Conservation (phyloP, 495 filamentous ascomycete genomes). For the Penicillium fimorum region DNA sequence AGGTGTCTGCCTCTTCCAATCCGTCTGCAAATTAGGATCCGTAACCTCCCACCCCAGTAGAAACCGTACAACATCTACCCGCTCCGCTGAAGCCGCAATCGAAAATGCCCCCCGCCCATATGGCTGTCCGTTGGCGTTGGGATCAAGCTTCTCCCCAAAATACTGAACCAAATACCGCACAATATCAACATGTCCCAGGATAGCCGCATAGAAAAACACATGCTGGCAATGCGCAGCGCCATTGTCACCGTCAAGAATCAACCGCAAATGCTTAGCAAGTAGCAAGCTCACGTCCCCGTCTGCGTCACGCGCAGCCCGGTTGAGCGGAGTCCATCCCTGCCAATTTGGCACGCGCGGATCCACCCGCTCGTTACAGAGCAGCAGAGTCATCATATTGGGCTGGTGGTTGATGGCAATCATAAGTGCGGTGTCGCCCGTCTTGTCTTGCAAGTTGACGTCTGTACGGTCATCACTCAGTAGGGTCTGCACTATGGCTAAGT, state of each 20-base stretch:
- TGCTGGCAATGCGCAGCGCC: constrained; percentile 21
- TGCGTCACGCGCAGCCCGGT: constrained; percentile 9
- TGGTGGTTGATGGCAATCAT: constrained; percentile 16
- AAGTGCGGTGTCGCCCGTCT: constrained; percentile 21
- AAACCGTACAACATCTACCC: constrained; percentile 18
- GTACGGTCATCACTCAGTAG: constrained; percentile 20
- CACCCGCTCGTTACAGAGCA: constrained; percentile 11
- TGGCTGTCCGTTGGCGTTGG: constrained; percentile 13
- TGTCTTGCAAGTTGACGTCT: constrained; percentile 26
- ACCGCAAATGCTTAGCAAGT: constrained; percentile 22
- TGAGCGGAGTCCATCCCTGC: constrained; percentile 22
- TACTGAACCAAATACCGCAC: constrained; percentile 20
- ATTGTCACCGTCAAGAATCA: constrained; percentile 21
- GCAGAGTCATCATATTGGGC: constrained; percentile 9
- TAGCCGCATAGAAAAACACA: constrained; percentile 28
- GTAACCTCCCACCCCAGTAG: constrained; percentile 22
- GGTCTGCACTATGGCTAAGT: constrained; percentile 27
- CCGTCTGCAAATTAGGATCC: constrained; percentile 24
- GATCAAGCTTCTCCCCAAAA: constrained; percentile 23
- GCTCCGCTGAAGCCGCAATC: constrained; percentile 18
- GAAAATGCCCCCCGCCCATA: constrained; percentile 23
- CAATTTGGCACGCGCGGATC: constrained; percentile 21
- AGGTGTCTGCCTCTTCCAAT: constrained; percentile 23
- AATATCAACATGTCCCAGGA: constrained; percentile 22
- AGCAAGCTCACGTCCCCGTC: constrained; percentile 13